These are phyloP conservation scores for Russula emetica DNA, from an alignment of 768 basidiomycete species.

Conservation along the genomic window DNA sequence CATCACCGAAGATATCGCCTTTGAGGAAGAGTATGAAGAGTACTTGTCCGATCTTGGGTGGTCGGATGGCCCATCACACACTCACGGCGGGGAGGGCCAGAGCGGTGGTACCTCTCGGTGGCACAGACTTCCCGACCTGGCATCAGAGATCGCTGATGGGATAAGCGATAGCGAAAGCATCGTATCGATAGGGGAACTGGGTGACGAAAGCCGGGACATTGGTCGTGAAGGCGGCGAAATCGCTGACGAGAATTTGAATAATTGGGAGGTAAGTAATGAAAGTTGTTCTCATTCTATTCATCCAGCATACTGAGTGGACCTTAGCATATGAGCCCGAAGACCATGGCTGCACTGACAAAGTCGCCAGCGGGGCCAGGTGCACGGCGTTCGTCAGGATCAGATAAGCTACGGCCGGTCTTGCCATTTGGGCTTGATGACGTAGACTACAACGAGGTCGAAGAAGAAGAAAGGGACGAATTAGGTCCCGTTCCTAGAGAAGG, in stretches of 20 bases:
- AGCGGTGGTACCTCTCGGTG: conserved; percentile 56
- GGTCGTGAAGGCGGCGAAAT: conserved; percentile 58
- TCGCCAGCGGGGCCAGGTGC: conserved; percentile 67
- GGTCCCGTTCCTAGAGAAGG: conserved; percentile 75
- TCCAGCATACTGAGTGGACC: conserved; percentile 11
- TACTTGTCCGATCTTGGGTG: conserved; percentile 85
- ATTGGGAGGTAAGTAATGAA: conserved; percentile 79
- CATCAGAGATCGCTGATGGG: conserved; percentile 74
- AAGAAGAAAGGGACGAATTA: conserved; percentile 66
- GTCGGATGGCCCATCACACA: conserved; percentile 51
- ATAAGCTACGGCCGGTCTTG: conserved; percentile 75
- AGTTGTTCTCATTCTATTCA: neutral
- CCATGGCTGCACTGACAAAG: conserved; percentile 88
- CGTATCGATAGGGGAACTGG: conserved; percentile 82
- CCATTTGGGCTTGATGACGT: conserved; percentile 74
- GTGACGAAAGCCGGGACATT: conserved; percentile 65
- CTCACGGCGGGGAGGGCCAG: conserved; percentile 38
- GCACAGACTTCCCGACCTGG: conserved; percentile 77
- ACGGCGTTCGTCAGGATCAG: conserved; percentile 73
- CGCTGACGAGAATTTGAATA: conserved; percentile 80
- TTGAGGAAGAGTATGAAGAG: conserved; percentile 96
- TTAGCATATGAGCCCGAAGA: conserved; percentile 91
- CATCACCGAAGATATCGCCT: conserved; percentile 89
- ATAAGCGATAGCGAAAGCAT: conserved; percentile 96
- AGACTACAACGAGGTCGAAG: conserved; percentile 55